These are phyloP conservation scores for Suillus ampliporus DNA, from an alignment of 768 basidiomycete genomes.

Conservation along the genomic window DNA sequence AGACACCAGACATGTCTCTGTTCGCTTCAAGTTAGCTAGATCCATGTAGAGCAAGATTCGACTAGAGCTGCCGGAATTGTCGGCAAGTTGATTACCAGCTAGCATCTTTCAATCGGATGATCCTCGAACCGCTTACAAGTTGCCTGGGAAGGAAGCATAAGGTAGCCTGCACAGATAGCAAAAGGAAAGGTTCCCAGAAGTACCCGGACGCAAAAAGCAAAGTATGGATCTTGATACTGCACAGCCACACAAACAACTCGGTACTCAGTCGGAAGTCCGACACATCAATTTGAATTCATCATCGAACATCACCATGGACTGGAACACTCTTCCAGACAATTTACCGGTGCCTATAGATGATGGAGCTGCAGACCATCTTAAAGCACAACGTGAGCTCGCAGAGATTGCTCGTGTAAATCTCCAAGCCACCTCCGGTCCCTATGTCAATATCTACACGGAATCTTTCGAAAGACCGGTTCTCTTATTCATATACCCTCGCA, in stretches of 20 bases:
- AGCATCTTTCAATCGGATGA: neutral
- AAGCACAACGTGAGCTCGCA: neutral
- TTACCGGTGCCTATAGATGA: slow-evolving; percentile 21
- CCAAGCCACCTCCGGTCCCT: slow-evolving; percentile 10
- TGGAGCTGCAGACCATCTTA: slow-evolving; percentile 19
- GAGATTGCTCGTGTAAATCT: slow-evolving; percentile 9
- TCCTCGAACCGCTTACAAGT: neutral
- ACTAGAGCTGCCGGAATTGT: neutral
- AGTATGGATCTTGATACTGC: too few relatives aligned
- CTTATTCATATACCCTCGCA: slow-evolving; percentile 30
- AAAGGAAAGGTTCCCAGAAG: neutral
- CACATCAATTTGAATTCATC: neutral
- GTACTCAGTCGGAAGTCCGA: too few relatives aligned
- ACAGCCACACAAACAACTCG: neutral
- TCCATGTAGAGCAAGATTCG: neutral
- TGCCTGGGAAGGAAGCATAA: neutral
- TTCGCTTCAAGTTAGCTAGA: neutral
- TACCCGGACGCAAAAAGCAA: neutral
- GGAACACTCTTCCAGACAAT: slow-evolving; percentile 21
- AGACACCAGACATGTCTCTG: neutral
- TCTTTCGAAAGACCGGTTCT: slow-evolving; percentile 26
- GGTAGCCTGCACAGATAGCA: neutral
- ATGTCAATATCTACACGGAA: slow-evolving; percentile 17
- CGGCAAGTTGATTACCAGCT: neutral
- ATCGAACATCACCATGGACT: slow-evolving; percentile 5